These are phyloP conservation scores for Nannizziopsis barbatae DNA, from an alignment of 2,329 filamentous ascomycete species.

Conservation along the genomic window DNA sequence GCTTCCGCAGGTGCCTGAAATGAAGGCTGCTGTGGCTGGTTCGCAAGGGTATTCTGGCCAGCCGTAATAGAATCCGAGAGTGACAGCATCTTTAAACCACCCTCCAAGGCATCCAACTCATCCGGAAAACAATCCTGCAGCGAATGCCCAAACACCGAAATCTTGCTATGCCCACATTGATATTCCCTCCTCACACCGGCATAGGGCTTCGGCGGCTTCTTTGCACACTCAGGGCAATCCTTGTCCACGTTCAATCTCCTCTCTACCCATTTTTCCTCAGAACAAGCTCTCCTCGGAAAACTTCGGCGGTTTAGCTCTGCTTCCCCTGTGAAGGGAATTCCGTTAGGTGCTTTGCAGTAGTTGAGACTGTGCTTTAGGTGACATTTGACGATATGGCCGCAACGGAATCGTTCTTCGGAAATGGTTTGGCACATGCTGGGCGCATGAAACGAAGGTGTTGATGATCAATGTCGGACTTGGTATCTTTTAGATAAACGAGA, in stretches of 20 bases:
- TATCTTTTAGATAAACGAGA: background rate
- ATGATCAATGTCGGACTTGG: background rate
- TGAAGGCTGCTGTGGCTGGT: background rate
- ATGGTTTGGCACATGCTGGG: constrained; percentile 14
- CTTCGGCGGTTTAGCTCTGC: background rate
- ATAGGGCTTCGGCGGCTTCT: constrained; percentile 1
- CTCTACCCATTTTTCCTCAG: constrained; percentile 12
- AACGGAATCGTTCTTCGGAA: constrained; percentile 10
- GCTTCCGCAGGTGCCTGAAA: too few relatives aligned
- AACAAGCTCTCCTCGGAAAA: constrained; percentile 10
- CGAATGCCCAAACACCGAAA: background rate
- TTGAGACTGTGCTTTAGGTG: constrained; percentile 13
- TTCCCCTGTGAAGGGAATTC: constrained; percentile 10
- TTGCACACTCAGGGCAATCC: constrained; percentile 9
- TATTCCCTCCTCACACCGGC: background rate
- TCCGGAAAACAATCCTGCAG: constrained; percentile 12
- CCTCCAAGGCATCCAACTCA: background rate
- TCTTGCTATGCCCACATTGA: constrained; percentile 7
- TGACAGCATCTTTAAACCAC: background rate
- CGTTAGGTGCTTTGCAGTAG: constrained; percentile 15
- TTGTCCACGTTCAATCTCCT: background rate
- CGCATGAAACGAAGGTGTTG: background rate
- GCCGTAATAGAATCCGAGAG: background rate
- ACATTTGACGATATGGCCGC: constrained; percentile 11
- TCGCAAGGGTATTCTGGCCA: background rate